Conservation (phyloP, 1,139 yeast species). For the Debaryomyces sp. region DNA sequence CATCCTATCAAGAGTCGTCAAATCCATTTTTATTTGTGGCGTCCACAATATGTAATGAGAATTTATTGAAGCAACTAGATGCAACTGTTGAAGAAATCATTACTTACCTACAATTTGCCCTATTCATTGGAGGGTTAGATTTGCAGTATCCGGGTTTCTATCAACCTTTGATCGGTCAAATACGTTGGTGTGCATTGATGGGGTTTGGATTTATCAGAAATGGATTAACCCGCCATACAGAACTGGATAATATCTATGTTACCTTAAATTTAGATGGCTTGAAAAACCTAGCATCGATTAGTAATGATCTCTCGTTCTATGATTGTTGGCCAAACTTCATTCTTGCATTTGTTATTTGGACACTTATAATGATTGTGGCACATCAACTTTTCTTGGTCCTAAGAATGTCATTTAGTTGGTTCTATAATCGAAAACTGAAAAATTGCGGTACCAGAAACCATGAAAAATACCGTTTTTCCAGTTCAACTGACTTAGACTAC, state of each 20-base stretch:
- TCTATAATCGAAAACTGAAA: constrained; percentile 10
- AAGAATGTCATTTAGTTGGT: constrained; percentile 19
- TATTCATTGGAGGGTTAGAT: constrained; percentile 58
- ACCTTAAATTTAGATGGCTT: constrained; percentile 39
- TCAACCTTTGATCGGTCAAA: constrained; percentile 53
- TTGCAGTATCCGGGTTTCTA: constrained; percentile 66
- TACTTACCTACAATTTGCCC: constrained; percentile 58
- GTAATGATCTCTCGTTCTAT: constrained; percentile 25
- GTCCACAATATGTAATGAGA: constrained; percentile 62
- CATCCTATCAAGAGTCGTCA: constrained; percentile 65
- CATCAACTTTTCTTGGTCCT: constrained; percentile 25
- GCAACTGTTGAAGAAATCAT: constrained; percentile 56
- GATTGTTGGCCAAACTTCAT: constrained; percentile 50
- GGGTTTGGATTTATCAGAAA: constrained; percentile 26
- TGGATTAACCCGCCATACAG: constrained; percentile 11
- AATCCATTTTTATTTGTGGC: constrained; percentile 61
- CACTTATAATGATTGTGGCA: constrained; percentile 22
- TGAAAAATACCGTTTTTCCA: background rate
- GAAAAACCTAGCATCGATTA: constrained; percentile 30
- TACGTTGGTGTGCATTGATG: constrained; percentile 41
- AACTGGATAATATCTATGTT: constrained; percentile 37
- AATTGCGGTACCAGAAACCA: too few relatives aligned
- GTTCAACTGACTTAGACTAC: background rate
- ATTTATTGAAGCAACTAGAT: constrained; percentile 57
- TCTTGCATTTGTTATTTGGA: constrained; percentile 34